Evolutionary conservation across 1,139 yeast species (phyloP).

Genomic region (Blastobotrys indianensis): DNA sequence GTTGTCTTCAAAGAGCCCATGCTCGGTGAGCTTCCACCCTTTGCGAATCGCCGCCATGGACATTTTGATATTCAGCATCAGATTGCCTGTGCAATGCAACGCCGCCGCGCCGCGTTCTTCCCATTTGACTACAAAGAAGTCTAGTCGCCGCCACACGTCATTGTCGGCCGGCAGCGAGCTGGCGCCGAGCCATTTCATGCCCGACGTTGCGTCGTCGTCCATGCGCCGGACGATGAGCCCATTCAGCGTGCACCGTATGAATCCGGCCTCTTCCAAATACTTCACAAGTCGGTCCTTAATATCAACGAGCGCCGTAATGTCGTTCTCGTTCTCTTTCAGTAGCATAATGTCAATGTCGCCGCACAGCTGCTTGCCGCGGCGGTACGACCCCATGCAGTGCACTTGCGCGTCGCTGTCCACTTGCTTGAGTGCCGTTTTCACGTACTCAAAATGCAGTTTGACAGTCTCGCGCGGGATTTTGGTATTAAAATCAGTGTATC

Average conservation of each 20-base stretch:
- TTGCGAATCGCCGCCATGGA: slow-evolving; percentile 24
- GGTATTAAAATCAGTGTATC: slow-evolving; percentile 46
- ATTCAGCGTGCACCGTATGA: slow-evolving; percentile 33
- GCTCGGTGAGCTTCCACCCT: slow-evolving; percentile 44
- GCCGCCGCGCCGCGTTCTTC: slow-evolving; percentile 47
- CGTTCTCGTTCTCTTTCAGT: slow-evolving; percentile 32
- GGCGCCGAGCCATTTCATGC: slow-evolving; percentile 35
- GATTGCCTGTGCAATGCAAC: slow-evolving; percentile 56
- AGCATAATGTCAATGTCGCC: slow-evolving; percentile 58
- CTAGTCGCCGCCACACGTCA: slow-evolving; percentile 48
- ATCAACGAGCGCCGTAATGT: slow-evolving; percentile 28
- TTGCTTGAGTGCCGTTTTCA: slow-evolving; percentile 31
- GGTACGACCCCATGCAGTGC: slow-evolving; percentile 51
- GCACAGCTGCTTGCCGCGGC: slow-evolving; percentile 44
- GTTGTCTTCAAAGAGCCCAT: slow-evolving; percentile 40
- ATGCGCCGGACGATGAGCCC: slow-evolving; percentile 14
- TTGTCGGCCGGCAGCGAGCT: slow-evolving; percentile 26
- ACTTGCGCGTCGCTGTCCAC: slow-evolving; percentile 39
- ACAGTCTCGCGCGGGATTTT: slow-evolving; percentile 48
- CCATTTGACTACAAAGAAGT: slow-evolving; percentile 49
- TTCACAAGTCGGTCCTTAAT: slow-evolving; percentile 33
- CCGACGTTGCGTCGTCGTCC: slow-evolving; percentile 8
- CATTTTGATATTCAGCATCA: slow-evolving; percentile 41
- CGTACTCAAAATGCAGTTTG: slow-evolving; percentile 37
- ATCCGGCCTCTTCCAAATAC: slow-evolving; percentile 29